These are phyloP conservation scores for Colletotrichum coccodes DNA, from an alignment of 2,329 filamentous ascomycete genomes.

Conservation along the genomic window DNA sequence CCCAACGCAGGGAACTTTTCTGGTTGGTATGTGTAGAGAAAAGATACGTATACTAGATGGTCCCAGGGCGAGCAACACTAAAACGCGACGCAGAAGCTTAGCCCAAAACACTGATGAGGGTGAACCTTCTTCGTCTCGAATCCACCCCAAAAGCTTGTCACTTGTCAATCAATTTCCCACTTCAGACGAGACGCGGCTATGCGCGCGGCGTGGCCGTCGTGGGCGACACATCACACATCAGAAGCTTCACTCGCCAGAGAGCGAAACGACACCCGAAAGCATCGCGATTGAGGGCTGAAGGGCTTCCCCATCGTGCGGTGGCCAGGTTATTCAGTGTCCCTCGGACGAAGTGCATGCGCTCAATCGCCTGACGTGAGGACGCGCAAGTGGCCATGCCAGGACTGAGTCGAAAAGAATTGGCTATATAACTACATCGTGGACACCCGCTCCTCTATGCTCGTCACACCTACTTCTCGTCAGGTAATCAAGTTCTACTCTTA, in stretches of 20 bases:
- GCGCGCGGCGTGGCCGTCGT: background rate
- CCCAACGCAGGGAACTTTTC: background rate
- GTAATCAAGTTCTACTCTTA: background rate
- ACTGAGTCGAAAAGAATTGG: background rate
- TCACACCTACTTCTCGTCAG: background rate
- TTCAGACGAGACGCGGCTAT: conserved; percentile 6
- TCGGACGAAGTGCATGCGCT: background rate
- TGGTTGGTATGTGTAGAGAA: background rate
- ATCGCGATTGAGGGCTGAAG: background rate
- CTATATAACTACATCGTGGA: background rate
- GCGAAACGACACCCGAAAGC: background rate
- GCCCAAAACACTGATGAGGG: conserved; percentile 20
- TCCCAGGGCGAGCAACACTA: background rate
- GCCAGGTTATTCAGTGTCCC: background rate
- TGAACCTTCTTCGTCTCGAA: conserved; percentile 26
- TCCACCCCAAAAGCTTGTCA: conserved; percentile 28
- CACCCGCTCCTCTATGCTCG: rapidly evolving
- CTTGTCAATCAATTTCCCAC: background rate
- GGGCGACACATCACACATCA: background rate
- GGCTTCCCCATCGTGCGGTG: background rate
- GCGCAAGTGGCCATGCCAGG: background rate
- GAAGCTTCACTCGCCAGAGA: background rate
- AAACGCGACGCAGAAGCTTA: background rate
- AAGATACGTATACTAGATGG: background rate
- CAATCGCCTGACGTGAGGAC: background rate